Evolutionary conservation across 345 rosid genomes (phyloP).

Genomic region (Balakata baccata): DNA sequence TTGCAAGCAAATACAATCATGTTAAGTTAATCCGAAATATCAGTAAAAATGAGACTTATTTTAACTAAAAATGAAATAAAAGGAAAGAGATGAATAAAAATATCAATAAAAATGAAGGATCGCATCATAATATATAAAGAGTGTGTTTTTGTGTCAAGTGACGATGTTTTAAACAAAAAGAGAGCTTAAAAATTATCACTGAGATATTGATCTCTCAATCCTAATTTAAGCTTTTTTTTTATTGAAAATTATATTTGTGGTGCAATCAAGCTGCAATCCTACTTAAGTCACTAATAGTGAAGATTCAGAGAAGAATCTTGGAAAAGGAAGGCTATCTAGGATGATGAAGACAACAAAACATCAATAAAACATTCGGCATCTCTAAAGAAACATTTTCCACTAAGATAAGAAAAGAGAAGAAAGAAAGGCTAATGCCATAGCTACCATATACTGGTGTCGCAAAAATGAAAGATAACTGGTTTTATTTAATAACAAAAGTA

Average conservation of each 20-base stretch:
- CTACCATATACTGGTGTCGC: not conserved
- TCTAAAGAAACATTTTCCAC: not conserved
- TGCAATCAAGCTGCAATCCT: not conserved
- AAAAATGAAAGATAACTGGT: conserved; percentile 12
- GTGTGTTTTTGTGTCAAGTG: too few relatives aligned
- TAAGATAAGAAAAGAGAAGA: not conserved
- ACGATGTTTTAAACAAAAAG: too few relatives aligned
- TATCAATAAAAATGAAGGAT: too few relatives aligned
- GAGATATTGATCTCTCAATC: too few relatives aligned
- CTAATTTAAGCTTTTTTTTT: too few relatives aligned
- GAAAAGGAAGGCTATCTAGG: not conserved
- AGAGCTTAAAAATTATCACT: not conserved
- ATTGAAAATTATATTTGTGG: too few relatives aligned
- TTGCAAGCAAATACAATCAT: too few relatives aligned
- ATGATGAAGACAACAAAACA: not conserved
- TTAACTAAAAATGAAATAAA: too few relatives aligned
- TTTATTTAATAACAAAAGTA: conserved; percentile 25
- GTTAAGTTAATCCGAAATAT: too few relatives aligned
- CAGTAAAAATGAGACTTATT: too few relatives aligned
- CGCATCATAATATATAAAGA: too few relatives aligned
- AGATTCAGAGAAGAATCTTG: not conserved
- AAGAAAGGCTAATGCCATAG: not conserved
- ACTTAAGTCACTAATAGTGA: not conserved
- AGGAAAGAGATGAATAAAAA: too few relatives aligned
- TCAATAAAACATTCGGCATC: not conserved